Base-by-base conservation (phyloP, 169 alveolate genomes). In the Perkinsus chesapeaki region DNA sequence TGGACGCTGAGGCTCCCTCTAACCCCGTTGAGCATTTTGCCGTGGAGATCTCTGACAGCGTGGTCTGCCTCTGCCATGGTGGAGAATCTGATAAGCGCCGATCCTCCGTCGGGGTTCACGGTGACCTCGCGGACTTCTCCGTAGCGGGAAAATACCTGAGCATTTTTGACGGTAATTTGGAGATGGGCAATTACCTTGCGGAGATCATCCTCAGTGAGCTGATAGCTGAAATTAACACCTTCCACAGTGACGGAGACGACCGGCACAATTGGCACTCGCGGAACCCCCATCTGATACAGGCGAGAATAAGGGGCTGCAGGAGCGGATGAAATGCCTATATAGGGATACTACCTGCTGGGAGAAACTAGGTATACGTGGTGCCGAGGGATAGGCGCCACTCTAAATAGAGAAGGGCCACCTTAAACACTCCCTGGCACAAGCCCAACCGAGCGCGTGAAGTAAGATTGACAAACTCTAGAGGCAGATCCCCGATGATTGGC, bases 121-220 rank as follows among this genome's bases (percentile, higher is more conserved):
- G 39, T 39, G 72, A 91, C 92, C 72, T 31, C 36, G 72, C 47
- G 39, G 1, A 91, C 39, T 39, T 91, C 73, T 20, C 92, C 92
- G 27, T 91, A 91, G 39, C 93, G 93, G 0, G 39, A 31, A 39
- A 91, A 91, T 10, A 91, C 93, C 82, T 60, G 82, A 60, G 3
- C 82, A 0, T 23, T 7, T 27, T 20, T 20, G 1, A 23, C 3
- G 31, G 36, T n/a, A 60, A 7, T 60, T 16, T 27, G 36, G 82
- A 60, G 12, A 34, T 34, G 7, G 12, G 37, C 7, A 60, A 27
- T 60, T 16, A 60, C 82, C n/a, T 91, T 91, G 43, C 39, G 39
- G 82, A 91, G 73, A 20, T 91, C 93, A 38, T 38, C 93, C 37
- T 91, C 82, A 20, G 93, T 91, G 12, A 91, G 34, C 72, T 60